These are phyloP conservation scores for Plasmodium yoelii DNA, from an alignment of 169 alveolate species.

Conservation along the genomic window DNA sequence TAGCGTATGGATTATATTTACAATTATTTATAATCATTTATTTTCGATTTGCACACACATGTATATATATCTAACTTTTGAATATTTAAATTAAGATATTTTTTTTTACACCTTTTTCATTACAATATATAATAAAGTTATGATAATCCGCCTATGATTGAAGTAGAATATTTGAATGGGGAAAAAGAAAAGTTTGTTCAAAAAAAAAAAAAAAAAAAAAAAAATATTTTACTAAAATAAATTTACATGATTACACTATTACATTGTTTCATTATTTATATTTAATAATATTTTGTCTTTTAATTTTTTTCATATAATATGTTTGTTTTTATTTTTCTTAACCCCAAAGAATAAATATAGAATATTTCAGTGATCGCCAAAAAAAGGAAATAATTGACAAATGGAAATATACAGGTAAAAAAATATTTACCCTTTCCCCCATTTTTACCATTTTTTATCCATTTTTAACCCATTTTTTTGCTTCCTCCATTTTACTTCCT, in stretches of 20 bases:
- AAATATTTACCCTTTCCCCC: no score
- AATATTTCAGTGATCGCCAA: conserved; percentile 61
- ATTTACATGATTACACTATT: not conserved
- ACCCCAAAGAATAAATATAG: conserved; percentile 49
- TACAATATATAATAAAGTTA: conserved; percentile 18
- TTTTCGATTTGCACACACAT: not conserved
- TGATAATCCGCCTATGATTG: conserved; percentile 74
- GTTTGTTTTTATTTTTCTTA: not conserved
- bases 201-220: conserved; percentile 14
- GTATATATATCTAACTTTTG: not conserved
- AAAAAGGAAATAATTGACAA: conserved; percentile 41
- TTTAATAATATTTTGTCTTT: not conserved
- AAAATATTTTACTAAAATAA: not conserved
- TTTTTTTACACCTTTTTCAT: not conserved
- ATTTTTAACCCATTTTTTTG: not conserved
- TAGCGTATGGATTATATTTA: conserved; percentile 68
- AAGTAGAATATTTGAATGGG: conserved; percentile 65
- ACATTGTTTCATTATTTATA: not conserved
- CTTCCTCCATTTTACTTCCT: not conserved
- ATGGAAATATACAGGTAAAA: conserved; percentile 66
- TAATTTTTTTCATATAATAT: not conserved
- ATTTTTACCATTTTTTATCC: no score
- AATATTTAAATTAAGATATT: not conserved
- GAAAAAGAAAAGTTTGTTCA: conserved; percentile 28
- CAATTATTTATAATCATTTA: no score